Evolutionary conservation across 2,329 filamentous ascomycete genomes (phyloP).

Genomic region (Apiospora sp.): DNA sequence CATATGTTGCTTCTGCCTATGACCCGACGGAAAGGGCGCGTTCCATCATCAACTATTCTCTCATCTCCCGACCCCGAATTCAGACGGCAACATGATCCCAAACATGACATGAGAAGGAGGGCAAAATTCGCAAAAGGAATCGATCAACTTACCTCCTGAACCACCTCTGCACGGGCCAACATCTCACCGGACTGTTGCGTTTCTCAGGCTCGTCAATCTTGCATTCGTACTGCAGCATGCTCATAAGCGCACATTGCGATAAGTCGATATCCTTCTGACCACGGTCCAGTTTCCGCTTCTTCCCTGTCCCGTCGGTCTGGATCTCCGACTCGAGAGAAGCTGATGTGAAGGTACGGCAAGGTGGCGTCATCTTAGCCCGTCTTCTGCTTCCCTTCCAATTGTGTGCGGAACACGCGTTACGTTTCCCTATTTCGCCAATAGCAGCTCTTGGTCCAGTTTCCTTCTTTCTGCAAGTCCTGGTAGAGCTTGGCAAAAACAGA

Average conservation of each 20-base stretch:
- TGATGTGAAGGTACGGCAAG: slow-evolving; percentile 62
- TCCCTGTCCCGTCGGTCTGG: slow-evolving; percentile 57
- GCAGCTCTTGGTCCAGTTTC: background rate
- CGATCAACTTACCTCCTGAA: slow-evolving; percentile 63
- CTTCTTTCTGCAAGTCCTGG: background rate
- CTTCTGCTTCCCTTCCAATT: background rate
- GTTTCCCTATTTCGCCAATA: background rate
- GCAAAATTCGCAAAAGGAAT: slow-evolving; percentile 24
- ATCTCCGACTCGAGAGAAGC: slow-evolving; percentile 57
- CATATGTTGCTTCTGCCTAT: background rate
- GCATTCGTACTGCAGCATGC: slow-evolving; percentile 69
- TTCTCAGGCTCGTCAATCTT: slow-evolving; percentile 57
- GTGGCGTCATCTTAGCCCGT: slow-evolving; percentile 60
- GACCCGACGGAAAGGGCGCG: too few species aligned
- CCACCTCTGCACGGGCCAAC: slow-evolving; percentile 65
- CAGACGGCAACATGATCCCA: background rate
- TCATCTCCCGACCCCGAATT: background rate
- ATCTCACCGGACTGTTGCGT: slow-evolving; percentile 57
- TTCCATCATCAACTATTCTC: slow-evolving; percentile 7
- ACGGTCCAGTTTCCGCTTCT: slow-evolving; percentile 58
- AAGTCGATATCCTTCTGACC: slow-evolving; percentile 56
- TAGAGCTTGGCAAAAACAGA: background rate
- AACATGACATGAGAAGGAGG: background rate
- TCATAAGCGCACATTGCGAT: slow-evolving; percentile 61
- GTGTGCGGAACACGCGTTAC: background rate